These are phyloP conservation scores for Wallacemonas sp. DNA, from an alignment of 208 protist species.

Conservation along the genomic window DNA sequence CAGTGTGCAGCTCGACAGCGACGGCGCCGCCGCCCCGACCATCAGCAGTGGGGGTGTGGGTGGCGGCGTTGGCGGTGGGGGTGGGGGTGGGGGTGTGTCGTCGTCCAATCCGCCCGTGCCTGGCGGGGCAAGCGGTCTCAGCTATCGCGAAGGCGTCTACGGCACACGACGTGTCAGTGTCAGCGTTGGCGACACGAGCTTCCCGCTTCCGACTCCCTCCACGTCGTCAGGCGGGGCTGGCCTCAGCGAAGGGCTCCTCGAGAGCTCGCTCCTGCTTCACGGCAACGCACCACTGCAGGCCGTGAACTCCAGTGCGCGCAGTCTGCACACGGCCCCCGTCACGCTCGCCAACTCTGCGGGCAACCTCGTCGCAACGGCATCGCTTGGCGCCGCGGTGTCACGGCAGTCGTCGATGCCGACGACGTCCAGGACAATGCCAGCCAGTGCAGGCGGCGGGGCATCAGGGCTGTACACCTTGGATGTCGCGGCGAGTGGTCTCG, in stretches of 20 bases:
- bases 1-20: background rate
- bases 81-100: background rate
- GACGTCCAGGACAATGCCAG: too few species aligned
- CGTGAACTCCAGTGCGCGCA: constrained; percentile 3
- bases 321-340: background rate
- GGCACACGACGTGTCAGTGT: background rate
- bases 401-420: background rate
- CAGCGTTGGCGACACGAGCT: background rate
- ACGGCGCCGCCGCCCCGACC: background rate
- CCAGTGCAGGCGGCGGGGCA: too few species aligned
- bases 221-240: background rate
- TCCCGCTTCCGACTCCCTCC: background rate
- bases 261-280: background rate
- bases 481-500: too few species aligned
- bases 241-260: background rate
- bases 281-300: background rate
- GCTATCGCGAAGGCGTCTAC: constrained; percentile 3
- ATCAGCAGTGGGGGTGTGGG: background rate
- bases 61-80: background rate
- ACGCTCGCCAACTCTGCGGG: background rate
- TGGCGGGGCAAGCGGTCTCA: background rate
- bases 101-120: background rate
- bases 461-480: too few species aligned
- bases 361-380: background rate
- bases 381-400: background rate